Percentiles rank a stretch among this genome's conserved stretches.
phyloP scores from a whole-genome alignment of 2,329 filamentous ascomycete species.

The Curvularia spicifera region DNA sequence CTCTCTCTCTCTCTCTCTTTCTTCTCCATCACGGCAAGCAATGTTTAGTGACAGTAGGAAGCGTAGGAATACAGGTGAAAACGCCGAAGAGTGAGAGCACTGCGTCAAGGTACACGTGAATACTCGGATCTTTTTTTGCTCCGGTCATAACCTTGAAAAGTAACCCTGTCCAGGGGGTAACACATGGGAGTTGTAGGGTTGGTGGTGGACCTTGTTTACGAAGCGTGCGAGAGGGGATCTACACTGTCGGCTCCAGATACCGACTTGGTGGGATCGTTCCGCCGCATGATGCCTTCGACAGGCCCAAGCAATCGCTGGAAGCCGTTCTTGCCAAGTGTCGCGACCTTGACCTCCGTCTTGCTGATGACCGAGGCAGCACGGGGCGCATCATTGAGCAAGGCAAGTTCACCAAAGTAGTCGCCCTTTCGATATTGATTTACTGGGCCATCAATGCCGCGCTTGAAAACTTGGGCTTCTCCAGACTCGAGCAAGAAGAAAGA shows the following conservation, averaged over 20 bases:
- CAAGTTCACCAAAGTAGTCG: slow-evolving; percentile 96
- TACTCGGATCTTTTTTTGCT: slow-evolving; percentile 1
- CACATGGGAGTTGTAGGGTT: neutral
- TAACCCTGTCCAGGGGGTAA: slow-evolving; percentile 3
- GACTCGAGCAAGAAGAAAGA: slow-evolving; percentile 90
- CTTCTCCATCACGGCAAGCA: slow-evolving; percentile 29
- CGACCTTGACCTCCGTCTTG: slow-evolving; percentile 88
- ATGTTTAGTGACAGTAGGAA: slow-evolving; percentile 50
- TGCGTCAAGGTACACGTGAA: slow-evolving; percentile 6
- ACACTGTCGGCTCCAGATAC: slow-evolving; percentile 56
- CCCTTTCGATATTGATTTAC: slow-evolving; percentile 88
- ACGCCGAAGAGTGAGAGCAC: slow-evolving; percentile 23
- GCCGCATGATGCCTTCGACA: slow-evolving; percentile 91
- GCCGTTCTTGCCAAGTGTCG: slow-evolving; percentile 87
- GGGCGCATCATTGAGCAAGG: slow-evolving; percentile 89
- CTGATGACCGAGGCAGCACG: slow-evolving; percentile 88
- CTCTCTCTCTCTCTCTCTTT: neutral
- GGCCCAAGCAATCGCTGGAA: slow-evolving; percentile 93
- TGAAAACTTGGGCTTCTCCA: slow-evolving; percentile 86
- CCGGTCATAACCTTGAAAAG: neutral
- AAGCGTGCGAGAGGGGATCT: slow-evolving; percentile 62
- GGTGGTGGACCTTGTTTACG: slow-evolving; percentile 18
- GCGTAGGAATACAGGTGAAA: slow-evolving; percentile 47
- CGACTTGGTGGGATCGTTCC: slow-evolving; percentile 65
- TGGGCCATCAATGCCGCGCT: slow-evolving; percentile 70